These are phyloP conservation scores for Cephaloascus albidus DNA, from an alignment of 805 yeast species.

Conservation along the genomic window DNA sequence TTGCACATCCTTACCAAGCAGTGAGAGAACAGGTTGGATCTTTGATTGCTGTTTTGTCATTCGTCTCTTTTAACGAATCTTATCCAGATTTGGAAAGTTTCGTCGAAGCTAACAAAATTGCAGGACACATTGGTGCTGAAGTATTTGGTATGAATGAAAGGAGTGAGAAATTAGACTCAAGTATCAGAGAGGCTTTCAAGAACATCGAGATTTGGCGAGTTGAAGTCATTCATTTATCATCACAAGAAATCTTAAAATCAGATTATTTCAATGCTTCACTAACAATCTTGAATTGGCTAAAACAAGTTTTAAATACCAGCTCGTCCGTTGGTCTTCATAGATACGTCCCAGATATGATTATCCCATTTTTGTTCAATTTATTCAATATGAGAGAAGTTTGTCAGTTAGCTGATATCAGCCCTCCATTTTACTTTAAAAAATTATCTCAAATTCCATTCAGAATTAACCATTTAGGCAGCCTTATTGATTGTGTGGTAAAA, in stretches of 20 bases:
- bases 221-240: slow-evolving; percentile 22
- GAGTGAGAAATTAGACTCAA: slow-evolving; percentile 18
- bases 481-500: slow-evolving; percentile 29
- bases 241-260: slow-evolving; percentile 51
- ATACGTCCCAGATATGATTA: slow-evolving; percentile 37
- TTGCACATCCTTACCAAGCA: slow-evolving; percentile 62
- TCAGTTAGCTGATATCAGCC: slow-evolving; percentile 52
- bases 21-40: slow-evolving; percentile 65
- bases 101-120: slow-evolving; percentile 22
- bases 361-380: slow-evolving; percentile 63
- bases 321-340: slow-evolving; percentile 44
- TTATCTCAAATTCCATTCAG: slow-evolving; percentile 33
- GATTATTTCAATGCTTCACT: slow-evolving; percentile 56
- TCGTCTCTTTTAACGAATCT: slow-evolving; percentile 32
- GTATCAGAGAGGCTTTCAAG: slow-evolving; percentile 34
- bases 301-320: slow-evolving; percentile 43
- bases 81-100: slow-evolving; percentile 27
- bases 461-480: slow-evolving; percentile 8
- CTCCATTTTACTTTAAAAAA: slow-evolving; percentile 32
- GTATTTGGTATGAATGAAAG: slow-evolving; percentile 12
- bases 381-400: slow-evolving; percentile 73
- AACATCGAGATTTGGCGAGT: slow-evolving; percentile 32
- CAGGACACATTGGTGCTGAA: slow-evolving; percentile 22
- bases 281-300: slow-evolving; percentile 54
- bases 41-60: slow-evolving; percentile 38